phyloP scores from a whole-genome alignment of 2,329 filamentous ascomycete genomes.

The Pseudogymnoascus sp. region DNA sequence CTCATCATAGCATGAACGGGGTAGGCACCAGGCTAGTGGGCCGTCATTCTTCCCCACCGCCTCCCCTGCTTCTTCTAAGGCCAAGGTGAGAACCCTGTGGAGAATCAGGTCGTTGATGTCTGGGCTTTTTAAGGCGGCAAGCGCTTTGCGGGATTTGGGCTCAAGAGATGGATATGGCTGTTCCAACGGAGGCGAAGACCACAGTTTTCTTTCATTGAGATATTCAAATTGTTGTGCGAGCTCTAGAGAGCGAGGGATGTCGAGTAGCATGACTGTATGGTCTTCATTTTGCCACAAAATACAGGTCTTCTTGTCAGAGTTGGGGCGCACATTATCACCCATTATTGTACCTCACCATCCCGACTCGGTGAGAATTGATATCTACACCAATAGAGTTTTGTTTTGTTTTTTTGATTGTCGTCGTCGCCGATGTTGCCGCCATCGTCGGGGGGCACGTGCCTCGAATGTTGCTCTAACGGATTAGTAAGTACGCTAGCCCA shows the following conservation, averaged over 20 bases:
- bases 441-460: background rate
- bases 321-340: slow-evolving; percentile 12
- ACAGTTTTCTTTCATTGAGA: slow-evolving; percentile 12
- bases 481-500: no score
- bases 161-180: slow-evolving; percentile 46
- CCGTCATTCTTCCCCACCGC: background rate
- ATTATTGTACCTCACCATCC: background rate
- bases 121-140: slow-evolving; percentile 11
- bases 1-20: background rate
- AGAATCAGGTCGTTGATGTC: slow-evolving; percentile 23
- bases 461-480: background rate
- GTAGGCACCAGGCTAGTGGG: background rate
- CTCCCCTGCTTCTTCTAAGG: slow-evolving; percentile 19
- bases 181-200: slow-evolving; percentile 35
- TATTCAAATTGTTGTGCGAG: slow-evolving; percentile 46
- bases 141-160: slow-evolving; percentile 38
- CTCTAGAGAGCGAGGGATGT: slow-evolving; percentile 64
- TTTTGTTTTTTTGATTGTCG: background rate
- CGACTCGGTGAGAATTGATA: no score
- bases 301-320: slow-evolving; percentile 14
- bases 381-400: background rate
- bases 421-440: background rate
- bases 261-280: slow-evolving; percentile 50
- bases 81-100: slow-evolving; percentile 22
- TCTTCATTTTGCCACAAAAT: slow-evolving; percentile 49